phyloP scores from a whole-genome alignment of 2,329 filamentous ascomycete species.

The Allantophomopsis lycopodina region DNA sequence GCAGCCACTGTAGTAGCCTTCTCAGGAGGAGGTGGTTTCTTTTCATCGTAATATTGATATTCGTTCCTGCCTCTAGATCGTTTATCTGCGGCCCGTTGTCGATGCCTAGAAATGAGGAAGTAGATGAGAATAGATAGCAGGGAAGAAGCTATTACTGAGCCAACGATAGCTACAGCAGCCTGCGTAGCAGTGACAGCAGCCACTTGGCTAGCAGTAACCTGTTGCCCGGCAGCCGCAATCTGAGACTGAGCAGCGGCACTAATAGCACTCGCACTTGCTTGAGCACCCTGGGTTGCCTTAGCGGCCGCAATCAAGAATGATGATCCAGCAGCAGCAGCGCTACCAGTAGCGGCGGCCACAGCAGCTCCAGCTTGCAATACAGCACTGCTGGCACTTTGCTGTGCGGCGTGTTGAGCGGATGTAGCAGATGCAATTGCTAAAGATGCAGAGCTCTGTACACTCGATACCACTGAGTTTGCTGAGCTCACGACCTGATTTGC shows the following conservation, averaged over 20 bases:
- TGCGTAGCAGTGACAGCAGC: slow-evolving; percentile 26
- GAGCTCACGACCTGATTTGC: background rate
- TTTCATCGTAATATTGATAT: too few relatives aligned
- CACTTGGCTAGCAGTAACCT: slow-evolving; percentile 17
- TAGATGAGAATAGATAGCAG: slow-evolving; percentile 24
- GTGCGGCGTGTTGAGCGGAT: slow-evolving; percentile 1
- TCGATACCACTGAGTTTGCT: background rate
- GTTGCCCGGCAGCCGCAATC: slow-evolving; percentile 7
- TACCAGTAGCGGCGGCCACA: slow-evolving; percentile 15
- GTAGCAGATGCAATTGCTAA: background rate
- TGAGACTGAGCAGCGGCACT: slow-evolving; percentile 10
- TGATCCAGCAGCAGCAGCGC: slow-evolving; percentile 14
- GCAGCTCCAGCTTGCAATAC: slow-evolving; percentile 13
- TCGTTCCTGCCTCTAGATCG: too few relatives aligned
- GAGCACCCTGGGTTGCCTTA: slow-evolving; percentile 8
- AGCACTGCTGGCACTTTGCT: slow-evolving; percentile 10
- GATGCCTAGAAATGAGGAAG: slow-evolving; percentile 21
- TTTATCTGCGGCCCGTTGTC: too few relatives aligned
- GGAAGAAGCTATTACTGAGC: slow-evolving; percentile 26
- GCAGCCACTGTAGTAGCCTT: too few relatives aligned
- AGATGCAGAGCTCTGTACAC: background rate
- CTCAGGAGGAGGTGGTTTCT: background rate
- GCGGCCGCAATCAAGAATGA: slow-evolving; percentile 14
- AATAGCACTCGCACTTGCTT: slow-evolving; percentile 8
- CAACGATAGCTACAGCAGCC: slow-evolving; percentile 26